phyloP scores from a whole-genome alignment of 768 basidiomycete genomes.

The Clavaria fumosa region DNA sequence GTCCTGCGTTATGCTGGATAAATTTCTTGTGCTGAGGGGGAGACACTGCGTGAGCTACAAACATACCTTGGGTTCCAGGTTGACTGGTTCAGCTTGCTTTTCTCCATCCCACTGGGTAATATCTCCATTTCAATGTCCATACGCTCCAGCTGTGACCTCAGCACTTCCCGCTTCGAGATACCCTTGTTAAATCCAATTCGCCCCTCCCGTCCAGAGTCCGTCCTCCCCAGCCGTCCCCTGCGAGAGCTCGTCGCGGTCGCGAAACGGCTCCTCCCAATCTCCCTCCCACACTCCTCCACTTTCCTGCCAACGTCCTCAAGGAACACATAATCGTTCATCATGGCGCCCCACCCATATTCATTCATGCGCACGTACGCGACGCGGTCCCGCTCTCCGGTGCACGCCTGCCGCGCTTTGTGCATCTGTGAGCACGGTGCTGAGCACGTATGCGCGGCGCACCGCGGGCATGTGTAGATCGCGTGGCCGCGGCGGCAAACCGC shows the following conservation, averaged over 20 bases:
- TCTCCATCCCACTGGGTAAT: constrained; percentile 72
- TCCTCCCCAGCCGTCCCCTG: constrained; percentile 31
- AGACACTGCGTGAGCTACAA: too few species aligned
- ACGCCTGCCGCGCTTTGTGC: constrained; percentile 51
- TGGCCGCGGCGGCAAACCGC: constrained; percentile 29
- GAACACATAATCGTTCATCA: constrained; percentile 83
- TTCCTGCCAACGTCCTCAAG: constrained; percentile 71
- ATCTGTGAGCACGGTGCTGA: constrained; percentile 48
- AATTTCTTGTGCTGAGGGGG: too few species aligned
- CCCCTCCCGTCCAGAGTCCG: constrained; percentile 14
- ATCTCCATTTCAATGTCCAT: constrained; percentile 62
- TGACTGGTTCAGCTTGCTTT: constrained; percentile 63
- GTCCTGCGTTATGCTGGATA: constrained; percentile 42
- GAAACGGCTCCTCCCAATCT: constrained; percentile 52
- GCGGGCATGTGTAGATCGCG: constrained; percentile 67
- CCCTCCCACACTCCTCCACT: constrained; percentile 56
- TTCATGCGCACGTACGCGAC: constrained; percentile 68
- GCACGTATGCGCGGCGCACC: constrained; percentile 58
- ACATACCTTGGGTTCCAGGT: constrained; percentile 69
- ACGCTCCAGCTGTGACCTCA: constrained; percentile 53
- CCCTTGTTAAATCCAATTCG: constrained; percentile 19
- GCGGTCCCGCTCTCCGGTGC: constrained; percentile 62
- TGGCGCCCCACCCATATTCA: constrained; percentile 65
- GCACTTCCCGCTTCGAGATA: constrained; percentile 43
- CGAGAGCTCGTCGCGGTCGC: too few species aligned